Evolutionary conservation across 2,329 filamentous ascomycete species (phyloP), one percentile per base, ranked within the genome.

Genomic region (Phaeosphaeriaceae sp.): DNA sequence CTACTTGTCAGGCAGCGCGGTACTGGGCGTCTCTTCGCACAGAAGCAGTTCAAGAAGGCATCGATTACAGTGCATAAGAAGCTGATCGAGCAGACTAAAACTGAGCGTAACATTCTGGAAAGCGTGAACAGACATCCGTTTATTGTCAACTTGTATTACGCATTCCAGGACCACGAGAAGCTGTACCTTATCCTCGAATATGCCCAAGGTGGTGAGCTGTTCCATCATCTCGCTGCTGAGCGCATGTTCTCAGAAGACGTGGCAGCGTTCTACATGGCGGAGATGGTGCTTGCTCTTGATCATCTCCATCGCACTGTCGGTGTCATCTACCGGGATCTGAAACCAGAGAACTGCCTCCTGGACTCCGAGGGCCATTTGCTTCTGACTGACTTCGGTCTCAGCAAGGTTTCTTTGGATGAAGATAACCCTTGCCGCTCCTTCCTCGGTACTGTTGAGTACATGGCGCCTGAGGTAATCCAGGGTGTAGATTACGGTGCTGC

Each of bases 1-100:
- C 79, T 96, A 37, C 82, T 99, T 21, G 95, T 99, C 53, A 94
- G 92, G 76, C 93, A 99, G 76, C 86, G 85, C 42, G 78, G 85
- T 23, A 97, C 92, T 2, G 94, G 94, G 34, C 87, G 90, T 35
- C 83, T 99, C 4, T 99, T 92, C 68, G 95, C 94, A 1, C 95
- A 99, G 78, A 99, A 99, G 79, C 93, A 97, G 75, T 94, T 99
- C 77, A 94, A 93, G 73, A 99, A 99, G 77, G 94, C 95, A 0
- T 96, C 92, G 7, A 79, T 99, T 43, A 91, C 92, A 1, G 90
- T 99, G 32, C 92, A 97, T 76, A 97, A 96, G 81, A 92, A 92
- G 72, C 83, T 97, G 26, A 86, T 99, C 42, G 92, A 97, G 76
- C 94, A 97, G 78, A 97, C 94, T 48, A 96, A 95, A 81, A 97